phyloP scores from a whole-genome alignment of 202 grass and related monocot species.

The Hordeum pubiflorum region DNA sequence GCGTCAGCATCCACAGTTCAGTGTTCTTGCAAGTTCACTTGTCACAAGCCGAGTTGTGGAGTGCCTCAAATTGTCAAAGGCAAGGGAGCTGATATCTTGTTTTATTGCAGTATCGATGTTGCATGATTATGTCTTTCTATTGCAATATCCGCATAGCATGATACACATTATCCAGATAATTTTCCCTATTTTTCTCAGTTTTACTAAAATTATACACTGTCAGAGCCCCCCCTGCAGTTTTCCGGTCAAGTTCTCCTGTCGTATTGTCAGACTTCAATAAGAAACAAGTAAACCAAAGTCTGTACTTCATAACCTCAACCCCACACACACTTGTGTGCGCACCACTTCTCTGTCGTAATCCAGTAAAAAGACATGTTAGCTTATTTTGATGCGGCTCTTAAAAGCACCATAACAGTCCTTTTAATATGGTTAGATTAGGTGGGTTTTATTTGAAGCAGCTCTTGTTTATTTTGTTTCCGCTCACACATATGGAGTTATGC shows the following conservation, averaged over 20 bases:
- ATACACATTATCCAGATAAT: neutral
- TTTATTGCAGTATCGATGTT: neutral
- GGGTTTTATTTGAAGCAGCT: neutral
- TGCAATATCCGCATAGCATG: neutral
- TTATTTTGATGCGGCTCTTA: neutral
- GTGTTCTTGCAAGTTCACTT: conserved; percentile 58
- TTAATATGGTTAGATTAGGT: conserved; percentile 19
- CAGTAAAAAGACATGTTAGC: neutral
- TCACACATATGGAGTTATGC: conserved; percentile 1
- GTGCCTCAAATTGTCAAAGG: conserved; percentile 81
- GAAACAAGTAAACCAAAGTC: neutral
- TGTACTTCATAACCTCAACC: neutral
- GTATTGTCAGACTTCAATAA: neutral
- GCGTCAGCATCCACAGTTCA: conserved; percentile 66
- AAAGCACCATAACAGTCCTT: neutral
- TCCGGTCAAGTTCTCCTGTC: neutral
- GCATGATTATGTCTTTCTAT: neutral
- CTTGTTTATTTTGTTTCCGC: neutral
- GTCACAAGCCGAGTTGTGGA: conserved; percentile 54
- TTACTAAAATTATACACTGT: neutral
- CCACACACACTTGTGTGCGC: neutral
- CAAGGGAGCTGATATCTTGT: conserved; percentile 23
- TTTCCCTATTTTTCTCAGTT: neutral
- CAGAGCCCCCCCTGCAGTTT: neutral
- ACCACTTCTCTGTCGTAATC: neutral